Percentiles rank a stretch among this genome's conserved stretches.
Conservation (phyloP, 1,284 basidiomycete species). For the Malassezia sp. region DNA sequence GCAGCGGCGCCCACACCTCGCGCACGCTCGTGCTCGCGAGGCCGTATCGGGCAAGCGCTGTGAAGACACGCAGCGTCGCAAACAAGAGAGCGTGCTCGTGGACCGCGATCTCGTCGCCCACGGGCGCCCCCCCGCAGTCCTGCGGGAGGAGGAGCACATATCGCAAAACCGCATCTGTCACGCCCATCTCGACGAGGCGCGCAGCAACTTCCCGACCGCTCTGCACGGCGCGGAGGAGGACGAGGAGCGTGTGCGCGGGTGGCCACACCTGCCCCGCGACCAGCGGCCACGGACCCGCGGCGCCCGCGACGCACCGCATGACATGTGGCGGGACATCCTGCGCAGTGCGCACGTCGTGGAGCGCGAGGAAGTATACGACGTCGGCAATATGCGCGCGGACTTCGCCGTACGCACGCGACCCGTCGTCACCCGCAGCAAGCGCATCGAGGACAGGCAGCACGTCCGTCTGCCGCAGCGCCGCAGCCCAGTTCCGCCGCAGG, state of each 20-base stretch:
- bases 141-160: too few species aligned
- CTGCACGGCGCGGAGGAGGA: too few species aligned
- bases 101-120: slow-evolving; percentile 24
- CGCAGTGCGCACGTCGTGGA: slow-evolving; percentile 1
- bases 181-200: slow-evolving; percentile 57
- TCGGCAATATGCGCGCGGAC: neutral
- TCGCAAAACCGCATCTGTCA: slow-evolving; percentile 62
- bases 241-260: slow-evolving; percentile 50
- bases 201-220: slow-evolving; percentile 2
- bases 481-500: slow-evolving; percentile 11
- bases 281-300: too few species aligned
- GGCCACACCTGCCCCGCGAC: slow-evolving; percentile 7
- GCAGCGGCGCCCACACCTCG: slow-evolving; percentile 28
- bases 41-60: slow-evolving; percentile 63
- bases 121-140: slow-evolving; percentile 53
- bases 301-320: slow-evolving; percentile 6
- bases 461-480: neutral
- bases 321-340: neutral
- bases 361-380: neutral
- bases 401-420: neutral
- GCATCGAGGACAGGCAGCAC: neutral
- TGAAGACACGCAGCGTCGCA: slow-evolving; percentile 59
- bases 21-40: slow-evolving; percentile 58
- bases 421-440: neutral
- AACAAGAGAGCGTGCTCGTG: slow-evolving; percentile 50